Conservation (phyloP, 306 rosid species). For the Quercus engelmannii region DNA sequence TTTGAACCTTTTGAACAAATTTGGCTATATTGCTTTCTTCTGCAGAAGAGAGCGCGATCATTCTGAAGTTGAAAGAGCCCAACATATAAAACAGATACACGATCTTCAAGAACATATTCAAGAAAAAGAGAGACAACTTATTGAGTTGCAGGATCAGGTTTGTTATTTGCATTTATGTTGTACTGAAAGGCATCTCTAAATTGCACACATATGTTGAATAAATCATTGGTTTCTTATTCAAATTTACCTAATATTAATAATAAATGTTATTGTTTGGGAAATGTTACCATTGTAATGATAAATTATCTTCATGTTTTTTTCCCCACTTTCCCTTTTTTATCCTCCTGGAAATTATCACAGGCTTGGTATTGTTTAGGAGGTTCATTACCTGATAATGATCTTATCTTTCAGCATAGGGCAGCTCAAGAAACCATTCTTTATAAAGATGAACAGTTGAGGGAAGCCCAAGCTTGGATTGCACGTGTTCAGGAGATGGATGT, state of each 20-base stretch:
- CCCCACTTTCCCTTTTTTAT: neutral
- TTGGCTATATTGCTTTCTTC: constrained; percentile 11
- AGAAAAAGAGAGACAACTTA: constrained; percentile 90
- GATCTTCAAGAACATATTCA: constrained; percentile 92
- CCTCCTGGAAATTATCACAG: neutral
- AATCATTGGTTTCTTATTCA: neutral
- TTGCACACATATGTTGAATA: neutral
- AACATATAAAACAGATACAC: constrained; percentile 78
- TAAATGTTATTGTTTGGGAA: neutral
- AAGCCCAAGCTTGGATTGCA: constrained; percentile 92
- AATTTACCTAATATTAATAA: neutral
- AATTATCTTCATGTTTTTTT: neutral
- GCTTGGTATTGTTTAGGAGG: neutral
- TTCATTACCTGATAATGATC: constrained; percentile 20
- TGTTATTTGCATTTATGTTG: constrained; percentile 12
- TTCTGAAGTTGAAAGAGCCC: constrained; percentile 94
- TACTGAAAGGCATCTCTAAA: neutral
- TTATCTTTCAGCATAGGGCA: constrained; percentile 76
- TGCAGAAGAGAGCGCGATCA: constrained; percentile 96
- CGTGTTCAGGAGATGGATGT: constrained; percentile 95
- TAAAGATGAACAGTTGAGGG: constrained; percentile 91
- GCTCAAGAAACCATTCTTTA: constrained; percentile 81
- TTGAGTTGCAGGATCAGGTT: constrained; percentile 94
- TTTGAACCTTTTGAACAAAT: neutral
- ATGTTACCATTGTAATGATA: neutral